Evolutionary conservation across 371 early-diverging fungal species (phyloP).

Genomic region (Homolaphlyctis polyrhiza): DNA sequence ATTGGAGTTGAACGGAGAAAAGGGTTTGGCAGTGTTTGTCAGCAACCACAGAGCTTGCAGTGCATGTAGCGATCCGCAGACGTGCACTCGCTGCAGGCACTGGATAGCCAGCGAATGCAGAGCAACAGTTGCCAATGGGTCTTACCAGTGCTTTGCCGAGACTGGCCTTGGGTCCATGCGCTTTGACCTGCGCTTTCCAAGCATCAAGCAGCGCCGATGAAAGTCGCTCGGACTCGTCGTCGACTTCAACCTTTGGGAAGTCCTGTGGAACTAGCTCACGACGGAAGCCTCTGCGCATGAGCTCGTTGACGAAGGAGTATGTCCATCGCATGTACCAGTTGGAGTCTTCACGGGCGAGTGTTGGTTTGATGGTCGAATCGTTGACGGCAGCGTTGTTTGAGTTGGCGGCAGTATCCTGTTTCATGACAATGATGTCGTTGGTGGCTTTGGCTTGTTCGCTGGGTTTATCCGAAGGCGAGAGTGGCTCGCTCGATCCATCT

Average conservation of each 20-base stretch:
- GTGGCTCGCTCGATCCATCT: too few species aligned
- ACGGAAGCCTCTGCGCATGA: constrained; percentile 20
- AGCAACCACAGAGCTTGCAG: not conserved
- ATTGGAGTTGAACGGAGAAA: too few species aligned
- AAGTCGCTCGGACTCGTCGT: constrained; percentile 28
- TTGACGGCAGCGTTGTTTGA: not conserved
- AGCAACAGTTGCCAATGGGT: not conserved
- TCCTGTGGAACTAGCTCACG: constrained; percentile 16
- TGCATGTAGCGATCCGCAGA: not conserved
- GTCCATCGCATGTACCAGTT: constrained; percentile 8
- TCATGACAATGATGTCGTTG: too few species aligned
- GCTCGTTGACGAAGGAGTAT: constrained; percentile 21
- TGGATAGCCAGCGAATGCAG: not conserved
- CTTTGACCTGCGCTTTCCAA: not conserved
- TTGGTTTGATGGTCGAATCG: not conserved
- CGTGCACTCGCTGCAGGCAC: not conserved
- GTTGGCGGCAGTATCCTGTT: too few species aligned
- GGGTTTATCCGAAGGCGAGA: too few species aligned
- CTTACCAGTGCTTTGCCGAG: not conserved
- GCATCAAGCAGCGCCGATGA: constrained; percentile 5
- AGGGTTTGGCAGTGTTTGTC: not conserved
- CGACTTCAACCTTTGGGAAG: constrained; percentile 20
- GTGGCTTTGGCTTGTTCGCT: too few species aligned
- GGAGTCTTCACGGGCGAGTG: constrained; percentile 11
- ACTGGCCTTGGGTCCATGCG: not conserved